phyloP scores from a whole-genome alignment of 2,329 filamentous ascomycete genomes.

The Aspergillus sergii region DNA sequence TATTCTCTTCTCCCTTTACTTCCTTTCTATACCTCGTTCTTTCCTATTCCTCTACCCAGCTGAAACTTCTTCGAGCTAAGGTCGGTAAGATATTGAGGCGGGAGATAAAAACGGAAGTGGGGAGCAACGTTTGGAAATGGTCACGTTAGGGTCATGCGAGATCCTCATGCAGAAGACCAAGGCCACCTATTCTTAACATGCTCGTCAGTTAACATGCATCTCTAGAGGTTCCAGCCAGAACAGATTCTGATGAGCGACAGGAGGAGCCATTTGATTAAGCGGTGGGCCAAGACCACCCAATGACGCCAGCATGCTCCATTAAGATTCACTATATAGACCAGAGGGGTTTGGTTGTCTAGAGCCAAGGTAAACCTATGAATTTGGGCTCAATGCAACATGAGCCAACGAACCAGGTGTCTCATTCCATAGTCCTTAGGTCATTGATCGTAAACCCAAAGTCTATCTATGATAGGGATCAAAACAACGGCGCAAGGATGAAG shows the following conservation, averaged over 20 bases:
- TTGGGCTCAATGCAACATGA: neutral
- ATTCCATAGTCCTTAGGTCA: conserved; percentile 4
- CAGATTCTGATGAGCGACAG: neutral
- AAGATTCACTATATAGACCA: neutral
- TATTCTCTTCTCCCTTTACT: neutral
- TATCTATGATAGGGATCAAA: neutral
- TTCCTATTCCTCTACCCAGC: neutral
- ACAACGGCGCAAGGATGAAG: conserved; percentile 13
- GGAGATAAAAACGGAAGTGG: neutral
- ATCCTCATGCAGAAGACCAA: neutral
- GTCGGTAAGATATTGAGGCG: neutral
- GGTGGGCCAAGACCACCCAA: conserved; percentile 5
- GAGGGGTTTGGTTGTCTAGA: neutral
- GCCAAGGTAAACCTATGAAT: neutral
- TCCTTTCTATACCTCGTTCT: neutral
- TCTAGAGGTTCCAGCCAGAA: neutral
- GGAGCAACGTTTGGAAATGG: neutral
- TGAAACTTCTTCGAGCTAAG: neutral
- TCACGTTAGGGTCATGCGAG: neutral
- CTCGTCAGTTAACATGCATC: neutral
- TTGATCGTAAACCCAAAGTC: neutral
- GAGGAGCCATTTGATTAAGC: neutral
- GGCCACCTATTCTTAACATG: neutral
- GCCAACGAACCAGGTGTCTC: neutral
- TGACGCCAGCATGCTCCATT: conserved; percentile 11